Base-by-base conservation (phyloP, 164 flowering plant genomes). In the Aristolochia californica region DNA sequence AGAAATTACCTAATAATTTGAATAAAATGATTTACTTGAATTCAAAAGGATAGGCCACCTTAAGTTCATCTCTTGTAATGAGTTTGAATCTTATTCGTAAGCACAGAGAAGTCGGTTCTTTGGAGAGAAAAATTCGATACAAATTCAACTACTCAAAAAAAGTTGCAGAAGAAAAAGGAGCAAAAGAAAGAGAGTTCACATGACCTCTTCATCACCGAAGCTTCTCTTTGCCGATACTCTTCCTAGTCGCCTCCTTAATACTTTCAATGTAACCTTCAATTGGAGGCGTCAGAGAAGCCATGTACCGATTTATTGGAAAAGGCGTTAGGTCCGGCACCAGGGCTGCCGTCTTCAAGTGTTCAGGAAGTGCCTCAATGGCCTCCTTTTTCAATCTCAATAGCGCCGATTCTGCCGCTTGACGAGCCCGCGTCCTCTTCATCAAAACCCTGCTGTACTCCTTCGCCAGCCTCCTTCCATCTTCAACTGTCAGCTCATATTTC, bases 271-370 rank as follows among this genome's bases (percentile, higher is more conserved):
- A 89, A 14, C 96, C 98, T 53, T 83, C 88, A 66, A 90, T 87
- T 0, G 97, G 98, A 2, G 98, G 98, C 0, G 98, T 93, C 53
- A 93, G 55, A 0, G 94, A 83, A 1, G 95, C 94, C 89, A 85
- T 87, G 63, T 76, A 80, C 63, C 91, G 63, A 54, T 82, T 81
- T 2, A 71, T 65, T 0, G 97, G 97, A 53, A 83, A 83, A 0
- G 91, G 91, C 0, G 91, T 72, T 55, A 79, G 58, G 74, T 90
- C 97, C 0, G 91, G 95, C 4, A 83, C 80, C 79, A 83, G 50
- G 4, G 97, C 95, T 0, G 83, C 84, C 7, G 51, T 78, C 30
- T 68, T 78, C 75, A 90, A 65, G 38, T 75, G 48, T 49, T 83
- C 88, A 0, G 97, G 97, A 69, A 90, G 63, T 0, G 97, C 95